Evolutionary conservation across 352 stramenopile genomes (phyloP).

Genomic region (Pythium dissimile): DNA sequence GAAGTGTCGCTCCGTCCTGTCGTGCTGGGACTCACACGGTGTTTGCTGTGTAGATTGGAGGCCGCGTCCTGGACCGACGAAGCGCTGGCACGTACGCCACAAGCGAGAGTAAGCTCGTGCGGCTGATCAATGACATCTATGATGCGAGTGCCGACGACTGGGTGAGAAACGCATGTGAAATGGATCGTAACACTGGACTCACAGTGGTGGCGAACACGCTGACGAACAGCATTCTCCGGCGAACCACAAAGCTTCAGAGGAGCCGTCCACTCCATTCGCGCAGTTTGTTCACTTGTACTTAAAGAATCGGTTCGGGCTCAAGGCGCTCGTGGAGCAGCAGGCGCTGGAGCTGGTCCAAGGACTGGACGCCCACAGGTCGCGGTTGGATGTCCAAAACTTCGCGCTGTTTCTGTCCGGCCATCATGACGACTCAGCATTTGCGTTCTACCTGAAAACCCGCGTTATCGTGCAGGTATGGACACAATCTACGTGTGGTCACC

Average conservation of each 20-base stretch:
- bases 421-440: constrained; percentile 38
- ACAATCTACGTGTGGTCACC: not conserved
- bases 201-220: too few species aligned
- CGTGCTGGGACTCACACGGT: not conserved
- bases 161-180: too few species aligned
- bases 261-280: not conserved
- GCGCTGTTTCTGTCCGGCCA: constrained; percentile 50
- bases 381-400: constrained; percentile 60
- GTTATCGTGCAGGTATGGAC: constrained; percentile 36
- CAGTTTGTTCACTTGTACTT: constrained; percentile 54
- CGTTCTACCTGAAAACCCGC: constrained; percentile 57
- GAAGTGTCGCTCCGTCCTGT: not conserved
- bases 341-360: constrained; percentile 51
- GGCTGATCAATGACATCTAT: constrained; percentile 71
- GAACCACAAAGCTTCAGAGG: too few species aligned
- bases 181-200: too few species aligned
- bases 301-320: constrained; percentile 63
- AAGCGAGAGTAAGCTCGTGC: constrained; percentile 37
- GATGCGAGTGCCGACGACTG: constrained; percentile 39
- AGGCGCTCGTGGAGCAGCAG: constrained; percentile 58
- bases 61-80: not conserved
- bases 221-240: not conserved
- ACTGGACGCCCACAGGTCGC: constrained; percentile 26
- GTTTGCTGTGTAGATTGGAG: not conserved
- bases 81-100: constrained; percentile 8